These are phyloP conservation scores for Syzygium malaccense DNA, from an alignment of 441 rosid genomes.

Conservation along the genomic window DNA sequence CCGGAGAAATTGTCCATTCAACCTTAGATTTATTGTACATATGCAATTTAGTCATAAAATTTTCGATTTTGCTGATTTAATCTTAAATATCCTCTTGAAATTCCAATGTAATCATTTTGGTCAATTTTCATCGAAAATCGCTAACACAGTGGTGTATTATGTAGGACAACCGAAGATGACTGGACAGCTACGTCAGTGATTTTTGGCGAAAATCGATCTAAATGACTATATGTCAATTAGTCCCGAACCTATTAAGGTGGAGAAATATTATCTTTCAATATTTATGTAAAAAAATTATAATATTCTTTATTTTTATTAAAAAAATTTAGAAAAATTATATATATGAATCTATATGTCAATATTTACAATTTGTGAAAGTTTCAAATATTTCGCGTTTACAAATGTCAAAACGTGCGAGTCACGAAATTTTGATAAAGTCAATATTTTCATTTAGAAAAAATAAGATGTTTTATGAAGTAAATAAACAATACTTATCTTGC, in stretches of 20 bases:
- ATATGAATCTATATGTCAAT: background rate
- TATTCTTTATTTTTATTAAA: background rate
- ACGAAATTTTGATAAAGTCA: background rate
- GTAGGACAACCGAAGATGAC: background rate
- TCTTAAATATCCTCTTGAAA: background rate
- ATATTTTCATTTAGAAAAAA: background rate
- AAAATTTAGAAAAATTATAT: background rate
- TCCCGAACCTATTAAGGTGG: background rate
- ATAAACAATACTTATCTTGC: background rate
- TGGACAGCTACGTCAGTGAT: accelerated
- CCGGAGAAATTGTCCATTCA: background rate
- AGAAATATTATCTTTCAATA: background rate
- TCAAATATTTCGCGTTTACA: background rate
- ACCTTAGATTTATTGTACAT: background rate
- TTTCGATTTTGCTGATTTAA: background rate
- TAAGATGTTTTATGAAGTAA: background rate
- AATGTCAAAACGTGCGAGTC: background rate
- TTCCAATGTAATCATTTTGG: background rate
- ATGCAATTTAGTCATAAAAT: background rate
- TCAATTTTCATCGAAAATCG: background rate
- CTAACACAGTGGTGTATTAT: accelerated
- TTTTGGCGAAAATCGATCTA: background rate
- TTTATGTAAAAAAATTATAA: background rate
- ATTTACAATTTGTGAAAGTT: background rate
- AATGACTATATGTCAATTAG: background rate